Evolutionary conservation across 306 rosid genomes (phyloP).

Genomic region (Cucumis hystrix): DNA sequence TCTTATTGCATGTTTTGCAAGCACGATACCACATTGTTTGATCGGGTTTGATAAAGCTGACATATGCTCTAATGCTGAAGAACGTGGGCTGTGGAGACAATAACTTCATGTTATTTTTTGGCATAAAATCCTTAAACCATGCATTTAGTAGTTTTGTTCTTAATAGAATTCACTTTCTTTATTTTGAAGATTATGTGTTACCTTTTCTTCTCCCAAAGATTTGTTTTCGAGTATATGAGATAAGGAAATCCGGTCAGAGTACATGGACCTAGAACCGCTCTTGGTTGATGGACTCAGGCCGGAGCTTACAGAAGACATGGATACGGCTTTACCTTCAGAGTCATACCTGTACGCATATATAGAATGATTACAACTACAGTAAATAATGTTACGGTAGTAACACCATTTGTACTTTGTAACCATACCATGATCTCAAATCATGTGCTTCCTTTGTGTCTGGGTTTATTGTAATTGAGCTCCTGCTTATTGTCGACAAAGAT

Average conservation of each 20-base stretch:
- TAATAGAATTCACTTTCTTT: background rate
- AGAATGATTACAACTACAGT: background rate
- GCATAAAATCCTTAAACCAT: background rate
- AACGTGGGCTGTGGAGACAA: conserved; percentile 43
- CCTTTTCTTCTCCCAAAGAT: conserved; percentile 77
- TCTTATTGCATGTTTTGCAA: conserved; percentile 79
- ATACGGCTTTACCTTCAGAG: conserved; percentile 63
- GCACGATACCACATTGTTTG: conserved; percentile 94
- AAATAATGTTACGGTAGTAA: background rate
- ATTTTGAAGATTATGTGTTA: conserved; percentile 2
- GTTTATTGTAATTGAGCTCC: conserved; percentile 40
- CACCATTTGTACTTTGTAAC: background rate
- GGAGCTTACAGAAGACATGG: conserved; percentile 52
- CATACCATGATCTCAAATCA: conserved; percentile 64
- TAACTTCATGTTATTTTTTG: background rate
- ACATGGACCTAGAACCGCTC: conserved; percentile 51
- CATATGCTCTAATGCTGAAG: conserved; percentile 55
- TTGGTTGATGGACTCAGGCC: conserved; percentile 36
- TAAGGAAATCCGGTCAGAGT: conserved; percentile 48
- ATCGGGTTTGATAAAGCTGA: conserved; percentile 62
- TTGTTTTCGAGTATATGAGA: conserved; percentile 41
- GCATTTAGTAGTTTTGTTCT: background rate
- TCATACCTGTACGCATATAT: conserved; percentile 49
- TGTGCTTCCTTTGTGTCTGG: conserved; percentile 72
- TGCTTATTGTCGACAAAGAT: conserved; percentile 62